These are phyloP conservation scores for Boletus reticuloceps DNA, from an alignment of 768 basidiomycete genomes.

Conservation along the genomic window DNA sequence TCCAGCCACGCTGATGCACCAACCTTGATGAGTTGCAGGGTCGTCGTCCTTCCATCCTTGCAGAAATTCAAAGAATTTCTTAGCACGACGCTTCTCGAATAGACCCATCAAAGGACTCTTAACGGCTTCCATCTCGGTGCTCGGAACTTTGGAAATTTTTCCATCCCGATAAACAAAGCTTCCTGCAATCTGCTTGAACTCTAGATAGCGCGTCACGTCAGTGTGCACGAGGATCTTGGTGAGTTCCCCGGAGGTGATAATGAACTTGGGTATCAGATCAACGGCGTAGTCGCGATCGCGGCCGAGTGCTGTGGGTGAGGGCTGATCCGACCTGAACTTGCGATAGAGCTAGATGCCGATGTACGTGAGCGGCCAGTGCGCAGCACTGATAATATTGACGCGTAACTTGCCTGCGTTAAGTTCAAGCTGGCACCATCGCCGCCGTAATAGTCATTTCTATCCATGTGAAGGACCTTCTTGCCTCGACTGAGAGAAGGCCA, in stretches of 20 bases:
- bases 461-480: conserved; percentile 99
- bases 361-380: conserved; percentile 15
- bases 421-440: conserved; percentile 97
- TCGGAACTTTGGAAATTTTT: conserved; percentile 95
- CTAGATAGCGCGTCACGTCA: conserved; percentile 96
- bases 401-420: conserved; percentile 79
- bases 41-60: conserved; percentile 96
- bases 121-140: conserved; percentile 96
- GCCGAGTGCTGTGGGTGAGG: conserved; percentile 81
- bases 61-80: conserved; percentile 97
- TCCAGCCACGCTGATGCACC: conserved; percentile 11
- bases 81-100: conserved; percentile 96
- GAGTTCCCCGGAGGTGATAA: conserved; percentile 96
- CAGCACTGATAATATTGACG: conserved; percentile 3
- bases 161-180: conserved; percentile 98
- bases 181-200: conserved; percentile 99
- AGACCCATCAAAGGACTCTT: conserved; percentile 96
- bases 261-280: conserved; percentile 98
- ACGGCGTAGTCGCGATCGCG: conserved; percentile 98
- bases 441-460: conserved; percentile 98
- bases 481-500: conserved; percentile 96
- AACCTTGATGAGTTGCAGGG: conserved; percentile 95
- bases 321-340: conserved; percentile 82
- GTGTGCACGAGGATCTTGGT: conserved; percentile 98
- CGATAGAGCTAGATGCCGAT: conserved; percentile 74